Evolutionary conservation across 2,329 filamentous ascomycete genomes (phyloP).

Genomic region (Sporothrix protearum): DNA sequence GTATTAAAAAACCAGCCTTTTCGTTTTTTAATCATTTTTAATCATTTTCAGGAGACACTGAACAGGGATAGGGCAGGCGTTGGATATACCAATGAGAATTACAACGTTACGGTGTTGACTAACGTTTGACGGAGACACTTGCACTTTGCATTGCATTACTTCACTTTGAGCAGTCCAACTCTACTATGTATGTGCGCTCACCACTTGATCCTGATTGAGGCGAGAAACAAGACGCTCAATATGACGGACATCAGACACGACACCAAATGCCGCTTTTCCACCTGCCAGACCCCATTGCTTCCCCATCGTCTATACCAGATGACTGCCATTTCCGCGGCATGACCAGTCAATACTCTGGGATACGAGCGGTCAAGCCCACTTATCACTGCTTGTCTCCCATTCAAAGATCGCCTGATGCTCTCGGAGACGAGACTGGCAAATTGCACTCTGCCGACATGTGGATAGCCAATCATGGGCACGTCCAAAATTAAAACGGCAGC

Average conservation of each 20-base stretch:
- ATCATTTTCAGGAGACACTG: background rate
- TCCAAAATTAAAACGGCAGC: background rate
- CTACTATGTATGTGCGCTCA: background rate
- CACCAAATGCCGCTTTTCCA: no score
- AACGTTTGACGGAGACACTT: background rate
- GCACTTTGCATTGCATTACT: background rate
- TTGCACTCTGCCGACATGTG: background rate
- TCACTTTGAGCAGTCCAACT: background rate
- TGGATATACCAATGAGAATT: background rate
- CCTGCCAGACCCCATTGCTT: no score
- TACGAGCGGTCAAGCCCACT: background rate
- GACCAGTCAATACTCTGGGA: background rate
- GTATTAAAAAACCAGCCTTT: background rate
- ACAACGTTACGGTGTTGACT: background rate
- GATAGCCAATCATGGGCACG: background rate
- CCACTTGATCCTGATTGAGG: no score
- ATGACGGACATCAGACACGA: no score
- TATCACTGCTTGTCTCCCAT: background rate
- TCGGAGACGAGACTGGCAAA: background rate
- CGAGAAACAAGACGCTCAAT: no score
- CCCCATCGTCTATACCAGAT: no score
- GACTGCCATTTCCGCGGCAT: background rate
- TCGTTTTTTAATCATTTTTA: background rate
- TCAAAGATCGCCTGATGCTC: background rate
- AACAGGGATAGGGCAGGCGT: background rate